Evolutionary conservation across 2,329 filamentous ascomycete genomes (phyloP), one percentile per base, ranked within the genome.

Genomic region (Trichoderma simmonsii): DNA sequence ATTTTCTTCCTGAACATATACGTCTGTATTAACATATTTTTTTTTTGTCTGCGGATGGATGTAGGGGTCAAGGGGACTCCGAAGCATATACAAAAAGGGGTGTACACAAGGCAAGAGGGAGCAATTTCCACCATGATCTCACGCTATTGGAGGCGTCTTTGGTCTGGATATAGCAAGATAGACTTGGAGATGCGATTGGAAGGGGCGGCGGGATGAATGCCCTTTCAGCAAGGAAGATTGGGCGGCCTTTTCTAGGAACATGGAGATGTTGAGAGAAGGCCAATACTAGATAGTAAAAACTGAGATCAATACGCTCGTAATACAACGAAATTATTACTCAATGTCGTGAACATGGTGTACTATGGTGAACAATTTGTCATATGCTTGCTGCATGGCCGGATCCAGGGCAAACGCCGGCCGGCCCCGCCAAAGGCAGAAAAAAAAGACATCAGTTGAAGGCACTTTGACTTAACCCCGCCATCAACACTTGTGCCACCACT

Each of bases 131-230:
- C 60, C 60, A 57, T 24, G 68, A 64, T 34, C 68, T 43, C 9
- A 64, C 43, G 57, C 67, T 48, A 21, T 51, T 28, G 21, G 67
- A 51, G 67, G 67, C 67, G 57, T 70, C n/a, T 70, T 68, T 54
- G 67, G 57, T 54, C 57, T 62, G 30, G 30, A 54, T 26, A 62
- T 30, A 18, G 57, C 32, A 68, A 48, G 26, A 32, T 60, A 61
- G 65, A 69, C 24, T 34, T 28, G 56, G 21, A 70, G 57, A 62
- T 36, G 62, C 15, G 28, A 12, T 34, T 28, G 28, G 39, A 2
- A 59, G 34, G 32, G 32, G 18, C 9, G 34, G 30, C 43, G 54
- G 34, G 34, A 48, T 34, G 32, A 28, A 66, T 26, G 28, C 62
- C 34, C 36, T 71, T 26, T 67, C 51, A 24, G 28, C 30, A 59